phyloP scores from a whole-genome alignment of 257 asterid species.

The Thymus quinquecostatus region DNA sequence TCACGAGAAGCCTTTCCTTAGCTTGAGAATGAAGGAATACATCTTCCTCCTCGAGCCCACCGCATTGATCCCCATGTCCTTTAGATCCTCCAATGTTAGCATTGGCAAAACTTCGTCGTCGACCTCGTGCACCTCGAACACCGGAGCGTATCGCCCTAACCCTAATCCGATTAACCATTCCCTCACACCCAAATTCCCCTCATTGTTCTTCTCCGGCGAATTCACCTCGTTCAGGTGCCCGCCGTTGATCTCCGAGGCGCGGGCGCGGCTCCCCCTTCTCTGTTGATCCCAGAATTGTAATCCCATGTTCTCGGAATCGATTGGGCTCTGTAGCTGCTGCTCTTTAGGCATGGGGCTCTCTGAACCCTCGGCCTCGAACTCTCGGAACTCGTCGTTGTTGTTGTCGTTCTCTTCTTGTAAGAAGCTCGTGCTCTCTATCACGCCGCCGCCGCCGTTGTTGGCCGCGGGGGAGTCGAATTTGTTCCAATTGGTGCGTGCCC shows the following conservation, averaged over 20 bases:
- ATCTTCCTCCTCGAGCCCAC: constrained; percentile 91
- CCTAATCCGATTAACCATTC: constrained; percentile 91
- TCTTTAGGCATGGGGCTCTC: constrained; percentile 61
- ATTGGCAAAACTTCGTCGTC: constrained; percentile 83
- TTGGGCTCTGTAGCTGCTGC: constrained; percentile 70
- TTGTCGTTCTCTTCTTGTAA: constrained; percentile 52
- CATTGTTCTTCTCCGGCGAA: constrained; percentile 59
- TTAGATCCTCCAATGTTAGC: constrained; percentile 90
- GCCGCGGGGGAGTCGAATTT: constrained; percentile 51
- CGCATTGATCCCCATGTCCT: constrained; percentile 92
- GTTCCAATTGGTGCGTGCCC: constrained; percentile 80
- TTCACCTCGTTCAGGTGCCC: constrained; percentile 52
- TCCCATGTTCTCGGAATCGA: constrained; percentile 77
- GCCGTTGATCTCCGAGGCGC: constrained; percentile 59
- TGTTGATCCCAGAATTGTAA: constrained; percentile 80
- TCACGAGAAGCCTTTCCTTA: constrained; percentile 73
- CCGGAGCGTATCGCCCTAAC: constrained; percentile 71
- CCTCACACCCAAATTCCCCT: constrained; percentile 59
- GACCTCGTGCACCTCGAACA: constrained; percentile 88
- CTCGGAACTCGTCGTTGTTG: constrained; percentile 56
- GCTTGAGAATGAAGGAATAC: constrained; percentile 69
- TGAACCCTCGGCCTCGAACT: constrained; percentile 63
- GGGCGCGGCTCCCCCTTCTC: constrained; percentile 55
- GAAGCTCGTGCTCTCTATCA: constrained; percentile 43
- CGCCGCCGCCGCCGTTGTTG: constrained; percentile 37